Evolutionary conservation across 768 basidiomycete species (phyloP), one percentile per base, ranked within the genome.

Genomic region (Chiua virens): DNA sequence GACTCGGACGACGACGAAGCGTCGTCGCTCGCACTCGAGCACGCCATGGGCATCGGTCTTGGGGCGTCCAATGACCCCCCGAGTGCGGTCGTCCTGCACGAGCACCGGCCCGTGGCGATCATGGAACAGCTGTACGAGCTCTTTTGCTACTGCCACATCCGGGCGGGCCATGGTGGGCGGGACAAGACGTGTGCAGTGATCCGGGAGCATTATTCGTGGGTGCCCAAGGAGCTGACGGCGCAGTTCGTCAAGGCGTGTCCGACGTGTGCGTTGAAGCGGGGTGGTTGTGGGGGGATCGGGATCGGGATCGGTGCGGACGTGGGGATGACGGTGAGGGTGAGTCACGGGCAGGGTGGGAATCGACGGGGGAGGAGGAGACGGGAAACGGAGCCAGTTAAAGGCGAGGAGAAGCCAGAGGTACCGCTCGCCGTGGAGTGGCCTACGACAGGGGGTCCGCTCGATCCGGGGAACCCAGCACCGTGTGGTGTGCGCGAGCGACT

Each of bases 221-320:
- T 93, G 23, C 90, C 91, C 15, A 92, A 92, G 69, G 86, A 89
- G 61, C 82, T 93, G 37, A 80, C 91, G 41, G 81, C 86, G 17
- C 80, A 79, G 52, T 93, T 90, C 62, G 83, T 92, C 68, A 84
- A 82, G 67, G 77, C 77, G 22, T 92, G 91, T 61, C 91, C 89
- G 14, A 87, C 87, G 8, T 92, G 91, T 59, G 76, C 67, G 52
- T 72, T 65, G 45, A 76, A 77, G 66, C 67, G 75, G 54, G 71
- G 70, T 46, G 73, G 68, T 37, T 58, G 56, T 23, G 48, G 52
- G 45, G 53, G 59, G 54, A 3, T 48, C 8, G 43, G 55, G 30
- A 51, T 40, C 30, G 37, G 46, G 13, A 37, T 15, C 5, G 7
- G 23, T 7, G 41, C 8, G 21, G 30, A 30, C 30, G 13, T 30